Conservation (phyloP, 2,329 filamentous ascomycete genomes). For the Cordyceps cateniannulata region DNA sequence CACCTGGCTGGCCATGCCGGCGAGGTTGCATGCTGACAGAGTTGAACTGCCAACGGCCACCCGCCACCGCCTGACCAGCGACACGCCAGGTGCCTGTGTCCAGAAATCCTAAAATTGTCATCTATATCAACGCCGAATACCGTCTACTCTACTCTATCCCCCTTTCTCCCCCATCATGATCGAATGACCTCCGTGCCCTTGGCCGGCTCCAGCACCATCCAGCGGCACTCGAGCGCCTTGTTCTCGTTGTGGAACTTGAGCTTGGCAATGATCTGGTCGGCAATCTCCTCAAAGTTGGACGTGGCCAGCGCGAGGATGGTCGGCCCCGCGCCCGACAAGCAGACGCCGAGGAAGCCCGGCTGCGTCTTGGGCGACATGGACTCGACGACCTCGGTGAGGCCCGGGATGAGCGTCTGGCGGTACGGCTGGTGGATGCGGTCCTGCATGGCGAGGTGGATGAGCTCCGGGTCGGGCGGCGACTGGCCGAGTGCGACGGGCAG, state of each 20-base stretch:
- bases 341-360: constrained; percentile 85
- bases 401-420: constrained; percentile 83
- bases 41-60: constrained; percentile 1
- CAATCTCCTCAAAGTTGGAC: constrained; percentile 81
- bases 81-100: not conserved
- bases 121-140: not conserved
- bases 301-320: constrained; percentile 93
- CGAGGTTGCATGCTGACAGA: not conserved
- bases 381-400: constrained; percentile 81
- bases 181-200: constrained; percentile 54
- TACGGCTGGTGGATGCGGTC: constrained; percentile 98
- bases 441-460: constrained; percentile 98
- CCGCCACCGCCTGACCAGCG: not conserved
- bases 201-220: constrained; percentile 83
- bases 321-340: constrained; percentile 87
- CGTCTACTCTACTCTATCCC: not conserved
- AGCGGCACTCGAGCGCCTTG: constrained; percentile 70
- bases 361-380: constrained; percentile 85
- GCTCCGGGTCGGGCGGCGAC: constrained; percentile 82
- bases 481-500: constrained; percentile 84
- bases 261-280: constrained; percentile 65
- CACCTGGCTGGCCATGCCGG: not conserved
- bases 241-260: constrained; percentile 55
- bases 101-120: not conserved
- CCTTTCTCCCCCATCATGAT: constrained; percentile 16